Base-by-base conservation (phyloP, 805 yeast genomes). In the Metschnikowia borealis region DNA sequence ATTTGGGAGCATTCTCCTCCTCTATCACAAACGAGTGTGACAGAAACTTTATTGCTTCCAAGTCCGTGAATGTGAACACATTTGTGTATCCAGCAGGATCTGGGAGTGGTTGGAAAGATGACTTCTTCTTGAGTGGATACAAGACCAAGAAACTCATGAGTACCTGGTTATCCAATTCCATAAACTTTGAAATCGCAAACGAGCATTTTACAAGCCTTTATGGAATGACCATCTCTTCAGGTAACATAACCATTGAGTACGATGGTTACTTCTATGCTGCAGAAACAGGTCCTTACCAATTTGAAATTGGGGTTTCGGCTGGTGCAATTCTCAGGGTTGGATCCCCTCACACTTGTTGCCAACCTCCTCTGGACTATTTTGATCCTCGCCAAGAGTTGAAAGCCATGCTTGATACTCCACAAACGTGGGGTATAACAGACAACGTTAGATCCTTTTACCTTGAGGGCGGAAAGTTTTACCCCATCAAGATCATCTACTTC, bases 401-500 rank as follows among this genome's bases (percentile, higher is more conserved):
- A n/a, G n/a, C n/a, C n/a, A n/a, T n/a, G n/a, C n/a, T n/a, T n/a
- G n/a, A n/a, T n/a, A n/a, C n/a, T n/a, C n/a, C n/a, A n/a, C n/a
- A n/a, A n/a, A n/a, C n/a, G n/a, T n/a, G n/a, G n/a, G n/a, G n/a
- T n/a, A n/a, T n/a, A n/a, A n/a, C n/a, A n/a, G n/a, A n/a, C n/a
- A n/a, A n/a, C n/a, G n/a, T n/a, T n/a, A n/a, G n/a, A n/a, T n/a
- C n/a, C n/a, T 38, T 51, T 23, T n/a, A 33, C 17, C 50, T 54
- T 14, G 29, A 21, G 13, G 49, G 21, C 2, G 44, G 47, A 11
- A 33, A 23, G 3, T 49, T 39, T 13, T 54, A 51, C 37, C 54
- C 57, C 2, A 36, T 51, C n/a, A 44, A 38, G 26, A 34, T 54
- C 18, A 50, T 54, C n/a, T 47, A 21, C 32, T 50, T 49, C 44